Percentiles rank a stretch among this genome's conserved stretches.
phyloP scores from a whole-genome alignment of 108 stramenopile genomes.

The Hondaea fermentalgiana region DNA sequence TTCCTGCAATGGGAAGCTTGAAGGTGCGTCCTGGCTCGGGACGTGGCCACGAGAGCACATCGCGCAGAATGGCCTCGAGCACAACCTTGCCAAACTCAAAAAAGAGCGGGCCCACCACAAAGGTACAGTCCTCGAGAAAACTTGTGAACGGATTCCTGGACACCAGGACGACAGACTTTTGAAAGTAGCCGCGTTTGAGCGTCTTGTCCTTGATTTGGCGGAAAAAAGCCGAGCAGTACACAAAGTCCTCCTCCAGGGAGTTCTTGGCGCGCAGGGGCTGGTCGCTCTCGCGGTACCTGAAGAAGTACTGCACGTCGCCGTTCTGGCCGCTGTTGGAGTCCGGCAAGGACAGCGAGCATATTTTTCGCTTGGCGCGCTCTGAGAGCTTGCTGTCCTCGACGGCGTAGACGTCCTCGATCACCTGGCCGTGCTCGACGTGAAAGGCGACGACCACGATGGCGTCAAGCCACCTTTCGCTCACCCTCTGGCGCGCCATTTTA shows the following conservation, averaged over 20 bases:
- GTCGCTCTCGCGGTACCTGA: not conserved
- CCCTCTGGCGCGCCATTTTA: not conserved
- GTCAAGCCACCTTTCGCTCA: not conserved
- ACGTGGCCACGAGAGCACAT: not conserved
- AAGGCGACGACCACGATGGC: slow-evolving; percentile 15
- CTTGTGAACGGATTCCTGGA: not conserved
- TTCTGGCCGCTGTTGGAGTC: slow-evolving; percentile 18
- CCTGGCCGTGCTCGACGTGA: slow-evolving; percentile 8
- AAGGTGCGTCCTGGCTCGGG: not conserved
- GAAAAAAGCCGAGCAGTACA: not conserved
- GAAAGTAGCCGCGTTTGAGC: not conserved
- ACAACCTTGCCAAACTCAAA: not conserved
- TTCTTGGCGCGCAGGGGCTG: not conserved
- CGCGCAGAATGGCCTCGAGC: not conserved
- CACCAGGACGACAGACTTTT: not conserved
- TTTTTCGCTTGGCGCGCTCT: slow-evolving; percentile 12
- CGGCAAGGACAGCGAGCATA: slow-evolving; percentile 7
- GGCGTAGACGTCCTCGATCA: slow-evolving; percentile 15
- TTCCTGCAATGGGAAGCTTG: not conserved
- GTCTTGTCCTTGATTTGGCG: not conserved
- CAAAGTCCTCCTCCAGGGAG: not conserved
- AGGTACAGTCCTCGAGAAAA: not conserved
- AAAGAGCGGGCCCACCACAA: not conserved
- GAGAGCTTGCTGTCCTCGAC: not conserved
- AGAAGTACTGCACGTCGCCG: not conserved